These are phyloP conservation scores for Cladophialophora carrionii DNA, from an alignment of 2,329 filamentous ascomycete species.

Conservation along the genomic window DNA sequence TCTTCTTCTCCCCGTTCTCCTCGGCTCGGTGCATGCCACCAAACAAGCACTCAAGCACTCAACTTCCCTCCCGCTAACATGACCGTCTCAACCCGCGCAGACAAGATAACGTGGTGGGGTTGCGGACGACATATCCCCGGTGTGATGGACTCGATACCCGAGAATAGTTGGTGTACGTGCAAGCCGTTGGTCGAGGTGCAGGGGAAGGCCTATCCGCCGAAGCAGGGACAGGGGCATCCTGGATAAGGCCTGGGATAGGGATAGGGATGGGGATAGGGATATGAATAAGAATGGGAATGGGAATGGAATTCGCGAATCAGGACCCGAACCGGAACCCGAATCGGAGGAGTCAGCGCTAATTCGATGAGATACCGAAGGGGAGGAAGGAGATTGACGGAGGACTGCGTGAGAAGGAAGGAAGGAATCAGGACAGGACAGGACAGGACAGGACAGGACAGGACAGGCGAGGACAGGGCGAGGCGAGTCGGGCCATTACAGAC, in stretches of 20 bases:
- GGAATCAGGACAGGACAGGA: too few relatives aligned
- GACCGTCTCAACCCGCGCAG: conserved; percentile 39
- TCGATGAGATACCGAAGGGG: too few relatives aligned
- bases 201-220: conserved; percentile 60
- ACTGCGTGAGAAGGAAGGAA: too few relatives aligned
- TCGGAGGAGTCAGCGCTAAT: too few relatives aligned
- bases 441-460: too few relatives aligned
- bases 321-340: too few relatives aligned
- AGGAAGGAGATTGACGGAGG: too few relatives aligned
- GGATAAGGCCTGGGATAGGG: not conserved
- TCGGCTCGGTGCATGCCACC: too few relatives aligned
- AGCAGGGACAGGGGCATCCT: conserved; percentile 44
- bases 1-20: too few relatives aligned
- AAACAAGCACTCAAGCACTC: not conserved
- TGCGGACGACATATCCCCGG: conserved; percentile 56
- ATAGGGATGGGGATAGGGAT: not conserved
- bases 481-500: too few relatives aligned
- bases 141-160: conserved; percentile 58
- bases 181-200: conserved; percentile 57
- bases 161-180: conserved; percentile 59
- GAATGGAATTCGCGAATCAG: too few relatives aligned
- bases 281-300: not conserved
- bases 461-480: too few relatives aligned
- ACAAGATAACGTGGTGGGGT: conserved; percentile 59
- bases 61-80: not conserved